Base-by-base conservation (phyloP, 352 stramenopile genomes). In the Phytopythium kandeliae region DNA sequence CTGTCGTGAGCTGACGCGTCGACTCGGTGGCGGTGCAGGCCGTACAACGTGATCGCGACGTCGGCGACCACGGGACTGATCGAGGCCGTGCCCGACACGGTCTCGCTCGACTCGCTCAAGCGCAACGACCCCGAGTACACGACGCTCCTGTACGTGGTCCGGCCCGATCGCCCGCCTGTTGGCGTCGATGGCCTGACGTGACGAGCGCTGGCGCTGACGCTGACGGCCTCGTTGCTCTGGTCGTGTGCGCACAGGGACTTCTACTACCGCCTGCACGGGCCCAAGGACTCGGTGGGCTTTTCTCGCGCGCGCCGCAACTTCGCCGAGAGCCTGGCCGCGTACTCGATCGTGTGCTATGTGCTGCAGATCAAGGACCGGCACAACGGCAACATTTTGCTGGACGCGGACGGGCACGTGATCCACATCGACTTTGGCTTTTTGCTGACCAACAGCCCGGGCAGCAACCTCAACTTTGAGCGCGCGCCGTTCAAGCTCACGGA, bases 341-440 rank as follows among this genome's bases (percentile, higher is more conserved):
- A 99, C 69, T 98, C 93, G 22, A 89, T 99, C 28, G 85, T 99
- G 16, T 97, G 86, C 56, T 99, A 99, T 66, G 78, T 99, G 15
- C 85, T 99, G 51, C 90, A 97, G 57, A 89, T 99, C 57, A 99
- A 99, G 65, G 97, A 99, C 67, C 84, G 96, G 2, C 97, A 99
- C 78, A 99, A 99, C 63, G 97, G 96, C 43, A 99, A 99, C 67
- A 98, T 99, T 34, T 89, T 99, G 58, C 80, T 99, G 36, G 96
- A 99, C 71, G 96, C 83, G 15, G 71, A 95, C 26, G 96, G 97
- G 17, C 96, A 98, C 65, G 69, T 99, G 15, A 93, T 99, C 48
- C 96, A 99, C 78, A 99, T 99, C 55, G 97, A 99, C 73, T 99
- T 99, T 70, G 97, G 97, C 16, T 99, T 99, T 67, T 46, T 98